phyloP scores from a whole-genome alignment of 805 yeast genomes.

The Wickerhamiella azyma region DNA sequence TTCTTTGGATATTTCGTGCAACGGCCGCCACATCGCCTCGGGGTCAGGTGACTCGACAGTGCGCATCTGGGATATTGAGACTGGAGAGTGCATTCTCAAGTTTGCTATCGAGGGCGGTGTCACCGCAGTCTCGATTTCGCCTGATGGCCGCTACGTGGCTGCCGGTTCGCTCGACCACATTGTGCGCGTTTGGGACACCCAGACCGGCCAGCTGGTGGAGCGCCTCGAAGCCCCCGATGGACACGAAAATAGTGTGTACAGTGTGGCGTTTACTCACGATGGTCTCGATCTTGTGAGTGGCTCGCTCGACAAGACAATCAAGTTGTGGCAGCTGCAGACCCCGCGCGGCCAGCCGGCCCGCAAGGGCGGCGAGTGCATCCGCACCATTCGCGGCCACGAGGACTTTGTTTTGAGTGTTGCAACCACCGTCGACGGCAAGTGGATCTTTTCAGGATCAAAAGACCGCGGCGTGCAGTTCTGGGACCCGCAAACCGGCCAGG shows the following conservation, averaged over 20 bases:
- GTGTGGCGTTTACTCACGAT: slow-evolving; percentile 83
- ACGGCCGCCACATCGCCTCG: slow-evolving; percentile 82
- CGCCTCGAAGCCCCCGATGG: slow-evolving; percentile 90
- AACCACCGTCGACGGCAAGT: slow-evolving; percentile 83
- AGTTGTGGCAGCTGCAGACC: slow-evolving; percentile 77
- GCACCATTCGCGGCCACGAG: slow-evolving; percentile 88
- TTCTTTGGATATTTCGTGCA: slow-evolving; percentile 87
- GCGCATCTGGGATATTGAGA: slow-evolving; percentile 86
- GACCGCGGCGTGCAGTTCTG: slow-evolving; percentile 95
- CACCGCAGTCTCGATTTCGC: slow-evolving; percentile 93
- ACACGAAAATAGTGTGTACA: slow-evolving; percentile 89
- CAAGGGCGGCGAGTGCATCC: slow-evolving; percentile 50
- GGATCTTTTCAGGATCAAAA: slow-evolving; percentile 85
- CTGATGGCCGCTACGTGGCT: slow-evolving; percentile 86
- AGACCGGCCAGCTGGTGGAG: slow-evolving; percentile 82
- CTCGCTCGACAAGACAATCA: slow-evolving; percentile 88
- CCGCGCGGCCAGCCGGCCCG: slow-evolving; percentile 29
- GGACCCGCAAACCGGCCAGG: slow-evolving; percentile 87
- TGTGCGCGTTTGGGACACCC: slow-evolving; percentile 93
- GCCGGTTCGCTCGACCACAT: slow-evolving; percentile 94
- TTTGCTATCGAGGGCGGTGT: slow-evolving; percentile 94
- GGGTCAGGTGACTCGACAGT: slow-evolving; percentile 97
- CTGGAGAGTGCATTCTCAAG: slow-evolving; percentile 80
- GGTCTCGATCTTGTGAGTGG: slow-evolving; percentile 91
- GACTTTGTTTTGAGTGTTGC: slow-evolving; percentile 92